Percentiles rank a stretch among this genome's conserved stretches.
These are phyloP conservation scores for Lactarius indigo DNA, from an alignment of 768 basidiomycete genomes.

Conservation along the genomic window DNA sequence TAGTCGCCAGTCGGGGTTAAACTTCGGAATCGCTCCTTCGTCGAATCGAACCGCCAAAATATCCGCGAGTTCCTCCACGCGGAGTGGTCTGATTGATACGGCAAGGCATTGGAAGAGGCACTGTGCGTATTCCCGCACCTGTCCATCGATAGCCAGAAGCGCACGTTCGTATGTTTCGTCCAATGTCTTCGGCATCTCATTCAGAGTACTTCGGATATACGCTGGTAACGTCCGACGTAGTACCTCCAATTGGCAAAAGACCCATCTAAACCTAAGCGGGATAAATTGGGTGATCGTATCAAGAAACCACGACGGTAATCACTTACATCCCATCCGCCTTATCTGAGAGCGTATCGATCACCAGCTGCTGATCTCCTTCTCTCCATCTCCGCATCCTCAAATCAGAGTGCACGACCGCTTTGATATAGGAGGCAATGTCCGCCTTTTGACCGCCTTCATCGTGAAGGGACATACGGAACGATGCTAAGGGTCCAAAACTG, in stretches of 20 bases:
- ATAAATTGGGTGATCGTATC: no score
- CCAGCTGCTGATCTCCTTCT: neutral
- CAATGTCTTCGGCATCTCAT: neutral
- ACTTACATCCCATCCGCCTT: conserved; percentile 9
- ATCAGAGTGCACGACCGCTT: neutral
- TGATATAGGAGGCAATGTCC: neutral
- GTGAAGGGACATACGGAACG: neutral
- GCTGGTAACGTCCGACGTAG: neutral
- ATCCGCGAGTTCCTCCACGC: conserved; percentile 3
- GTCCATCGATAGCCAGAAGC: neutral
- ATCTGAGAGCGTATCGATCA: neutral
- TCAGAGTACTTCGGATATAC: neutral
- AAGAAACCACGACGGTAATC: neutral
- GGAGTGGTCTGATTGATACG: neutral
- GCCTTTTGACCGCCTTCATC: neutral
- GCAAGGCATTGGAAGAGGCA: conserved; percentile 8
- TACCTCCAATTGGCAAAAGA: neutral
- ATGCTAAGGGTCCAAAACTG: neutral
- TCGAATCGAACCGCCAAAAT: conserved; percentile 6
- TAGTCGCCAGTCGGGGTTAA: conserved; percentile 2
- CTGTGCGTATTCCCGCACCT: neutral
- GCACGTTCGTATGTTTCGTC: conserved; percentile 1
- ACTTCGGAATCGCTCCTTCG: neutral
- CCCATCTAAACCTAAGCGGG: conserved; percentile 4
- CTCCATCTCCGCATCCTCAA: neutral